Evolutionary conservation across 495 filamentous ascomycete species (phyloP).

Genomic region (Trichoderma erinaceum): DNA sequence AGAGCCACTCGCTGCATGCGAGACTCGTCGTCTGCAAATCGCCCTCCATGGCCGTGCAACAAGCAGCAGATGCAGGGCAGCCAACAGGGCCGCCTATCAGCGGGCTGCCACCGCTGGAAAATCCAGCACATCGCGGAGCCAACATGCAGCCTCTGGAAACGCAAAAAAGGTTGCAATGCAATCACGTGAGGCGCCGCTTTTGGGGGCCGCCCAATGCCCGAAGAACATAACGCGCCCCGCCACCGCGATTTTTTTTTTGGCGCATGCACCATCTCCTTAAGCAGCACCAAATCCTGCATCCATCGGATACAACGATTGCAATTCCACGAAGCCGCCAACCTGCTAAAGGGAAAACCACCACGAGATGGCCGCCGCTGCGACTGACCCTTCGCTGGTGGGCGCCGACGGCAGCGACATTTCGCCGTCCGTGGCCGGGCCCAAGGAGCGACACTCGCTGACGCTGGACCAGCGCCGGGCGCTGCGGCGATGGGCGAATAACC

Average conservation of each 20-base stretch:
- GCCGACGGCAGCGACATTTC: conserved; percentile 11
- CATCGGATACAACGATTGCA: conserved; percentile 17
- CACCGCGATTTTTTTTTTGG: conserved; percentile 7
- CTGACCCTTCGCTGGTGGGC: conserved; percentile 13
- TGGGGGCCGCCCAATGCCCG: neutral
- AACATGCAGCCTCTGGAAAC: neutral
- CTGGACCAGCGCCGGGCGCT: conserved; percentile 48
- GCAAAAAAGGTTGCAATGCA: neutral
- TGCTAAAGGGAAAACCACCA: neutral
- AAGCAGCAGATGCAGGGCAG: neutral
- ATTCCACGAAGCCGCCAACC: neutral
- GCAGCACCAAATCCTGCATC: conserved; percentile 1
- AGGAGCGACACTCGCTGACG: conserved; percentile 45
- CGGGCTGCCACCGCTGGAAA: neutral
- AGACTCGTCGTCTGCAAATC: neutral
- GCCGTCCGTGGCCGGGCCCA: conserved; percentile 1
- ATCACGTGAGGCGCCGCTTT: conserved; percentile 12
- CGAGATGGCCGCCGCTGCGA: conserved; percentile 13
- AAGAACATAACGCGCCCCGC: conserved; percentile 6
- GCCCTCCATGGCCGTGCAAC: neutral
- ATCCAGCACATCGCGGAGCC: neutral
- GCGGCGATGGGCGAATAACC: conserved; percentile 45
- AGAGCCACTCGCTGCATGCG: neutral
- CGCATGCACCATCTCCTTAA: conserved; percentile 15
- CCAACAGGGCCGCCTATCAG: neutral